Evolutionary conservation across 345 rosid genomes (phyloP).

Genomic region (Mangifera indica): DNA sequence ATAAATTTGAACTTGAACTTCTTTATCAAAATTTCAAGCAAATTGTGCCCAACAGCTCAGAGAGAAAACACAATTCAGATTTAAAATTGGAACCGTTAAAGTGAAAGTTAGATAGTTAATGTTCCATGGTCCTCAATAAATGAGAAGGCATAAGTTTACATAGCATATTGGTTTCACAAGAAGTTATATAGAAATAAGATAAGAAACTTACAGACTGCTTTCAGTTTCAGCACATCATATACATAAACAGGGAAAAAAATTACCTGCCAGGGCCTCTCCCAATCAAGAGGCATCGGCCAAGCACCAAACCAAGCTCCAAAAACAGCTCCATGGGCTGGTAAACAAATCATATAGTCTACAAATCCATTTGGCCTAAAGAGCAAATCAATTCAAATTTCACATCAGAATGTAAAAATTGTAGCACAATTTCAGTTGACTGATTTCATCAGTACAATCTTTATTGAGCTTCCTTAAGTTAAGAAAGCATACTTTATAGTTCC

Average conservation of each 20-base stretch:
- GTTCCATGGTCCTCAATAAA: not conserved
- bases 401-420: not conserved
- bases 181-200: not conserved
- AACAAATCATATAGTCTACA: conserved; percentile 63
- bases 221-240: not conserved
- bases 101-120: not conserved
- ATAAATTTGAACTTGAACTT: not conserved
- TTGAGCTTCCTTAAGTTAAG: not conserved
- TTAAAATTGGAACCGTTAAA: not conserved
- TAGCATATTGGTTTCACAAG: not conserved
- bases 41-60: not conserved
- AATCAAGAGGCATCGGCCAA: conserved; percentile 99
- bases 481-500: not conserved
- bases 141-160: not conserved
- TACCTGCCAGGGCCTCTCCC: conserved; percentile 99
- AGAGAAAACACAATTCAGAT: not conserved
- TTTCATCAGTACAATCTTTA: not conserved
- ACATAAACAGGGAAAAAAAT: not conserved
- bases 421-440: not conserved
- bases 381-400: conserved; percentile 15
- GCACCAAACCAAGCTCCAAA: conserved; percentile 97
- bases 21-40: not conserved
- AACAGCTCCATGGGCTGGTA: conserved; percentile 78
- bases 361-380: conserved; percentile 49
- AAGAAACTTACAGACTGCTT: not conserved